phyloP scores from a whole-genome alignment of 2,329 filamentous ascomycete species.

The Ceratocystis diversiconidia region DNA sequence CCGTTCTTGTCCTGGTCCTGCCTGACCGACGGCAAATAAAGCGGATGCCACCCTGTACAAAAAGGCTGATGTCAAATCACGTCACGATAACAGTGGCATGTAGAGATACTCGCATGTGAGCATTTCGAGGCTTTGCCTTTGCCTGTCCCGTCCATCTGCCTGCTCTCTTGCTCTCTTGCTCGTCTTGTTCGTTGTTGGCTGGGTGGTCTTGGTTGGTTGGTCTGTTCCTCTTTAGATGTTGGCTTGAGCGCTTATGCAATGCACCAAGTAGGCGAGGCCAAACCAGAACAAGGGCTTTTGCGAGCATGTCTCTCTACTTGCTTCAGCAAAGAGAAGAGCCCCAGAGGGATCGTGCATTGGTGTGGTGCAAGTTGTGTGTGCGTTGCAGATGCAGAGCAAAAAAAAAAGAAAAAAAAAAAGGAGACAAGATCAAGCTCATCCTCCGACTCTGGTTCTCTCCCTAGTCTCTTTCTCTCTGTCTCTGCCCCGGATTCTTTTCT shows the following conservation, averaged over 20 bases:
- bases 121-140: not conserved
- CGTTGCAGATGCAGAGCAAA: not conserved
- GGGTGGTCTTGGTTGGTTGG: not conserved
- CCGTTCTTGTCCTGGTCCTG: not conserved
- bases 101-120: not conserved
- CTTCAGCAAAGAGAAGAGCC: conserved; percentile 27
- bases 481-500: not conserved
- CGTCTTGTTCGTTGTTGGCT: not conserved
- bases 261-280: conserved; percentile 14
- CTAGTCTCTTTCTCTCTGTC: not conserved
- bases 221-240: not conserved
- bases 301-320: no score
- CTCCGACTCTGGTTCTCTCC: no score
- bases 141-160: not conserved
- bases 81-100: not conserved
- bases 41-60: not conserved
- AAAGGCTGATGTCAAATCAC: not conserved
- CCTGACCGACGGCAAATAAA: not conserved
- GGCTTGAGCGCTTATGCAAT: conserved; percentile 5
- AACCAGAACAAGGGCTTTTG: no score
- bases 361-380: not conserved
- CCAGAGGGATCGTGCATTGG: conserved; percentile 21
- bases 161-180: not conserved
- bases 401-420: not conserved
- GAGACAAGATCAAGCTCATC: not conserved